Base-by-base conservation (phyloP, 805 yeast species). In the Ogataea allantospora region DNA sequence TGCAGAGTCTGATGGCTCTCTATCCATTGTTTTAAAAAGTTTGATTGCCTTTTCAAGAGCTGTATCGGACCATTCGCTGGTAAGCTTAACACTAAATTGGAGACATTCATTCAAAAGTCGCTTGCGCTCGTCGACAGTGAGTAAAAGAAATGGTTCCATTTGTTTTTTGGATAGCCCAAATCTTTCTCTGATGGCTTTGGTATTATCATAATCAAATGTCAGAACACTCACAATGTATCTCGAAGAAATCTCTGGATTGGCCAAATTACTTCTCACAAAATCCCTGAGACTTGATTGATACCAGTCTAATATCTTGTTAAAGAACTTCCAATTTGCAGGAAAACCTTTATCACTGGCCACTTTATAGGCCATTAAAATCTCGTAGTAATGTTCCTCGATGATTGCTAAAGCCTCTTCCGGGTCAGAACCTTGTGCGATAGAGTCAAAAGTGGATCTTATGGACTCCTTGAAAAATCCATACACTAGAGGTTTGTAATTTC, bases 1-100 rank as follows among this genome's bases (percentile, higher is more conserved):
- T 6, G 47, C 37, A 7, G 50, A 42, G 30, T 57, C 62, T n/a
- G 55, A 46, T 6, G 97, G 97, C 6, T 95, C 88, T 6, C 71
- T 69, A 11, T 69, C 66, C 57, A 96, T 77, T 28, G 69, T 67
- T 24, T 67, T 62, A 57, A 91, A 91, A 10, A 80, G 71, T 17
- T 66, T 68, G 14, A 77, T 33, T 5, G 60, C 54, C 6, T 51
- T 51, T 2, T 21, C 31, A 11, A 52, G 32, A 6, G 60, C 70
- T 44, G 80, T 85, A 3, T 60, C 58, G 60, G 87, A 77, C 98
- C 98, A 93, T 63, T 88, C 95, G 11, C 73, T 74, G 71, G 91
- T 82, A 59, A 88, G 88, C 15, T 63, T 63, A 3, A 82, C 75
- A 37, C 88, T 78, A 47, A 88, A 73, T 43, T 73, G 70, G 59